Conservation (phyloP, 257 asterid species). For the Lycium ferocissimum region DNA sequence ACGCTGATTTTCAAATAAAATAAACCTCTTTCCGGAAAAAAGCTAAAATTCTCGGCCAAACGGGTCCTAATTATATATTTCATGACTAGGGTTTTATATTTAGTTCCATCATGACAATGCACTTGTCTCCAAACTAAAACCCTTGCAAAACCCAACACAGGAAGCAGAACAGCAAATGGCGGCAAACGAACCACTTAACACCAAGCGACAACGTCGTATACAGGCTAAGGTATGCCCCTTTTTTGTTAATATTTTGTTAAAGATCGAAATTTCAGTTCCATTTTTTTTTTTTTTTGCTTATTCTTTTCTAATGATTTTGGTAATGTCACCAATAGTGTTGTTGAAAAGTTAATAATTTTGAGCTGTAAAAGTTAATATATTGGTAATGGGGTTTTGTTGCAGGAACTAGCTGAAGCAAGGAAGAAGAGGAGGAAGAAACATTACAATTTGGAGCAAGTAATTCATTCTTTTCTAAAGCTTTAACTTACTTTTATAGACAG, state of each 20-base stretch:
- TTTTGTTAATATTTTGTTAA: too few relatives aligned
- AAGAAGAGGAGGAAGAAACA: constrained; percentile 91
- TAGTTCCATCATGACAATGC: too few relatives aligned
- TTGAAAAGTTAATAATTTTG: neutral
- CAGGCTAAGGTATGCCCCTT: constrained; percentile 64
- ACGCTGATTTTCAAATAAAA: too few relatives aligned
- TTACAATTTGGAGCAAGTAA: constrained; percentile 83
- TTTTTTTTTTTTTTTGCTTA: neutral
- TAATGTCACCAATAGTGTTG: neutral
- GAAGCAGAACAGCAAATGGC: constrained; percentile 69
- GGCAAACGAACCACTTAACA: constrained; percentile 53
- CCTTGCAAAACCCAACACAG: constrained; percentile 37
- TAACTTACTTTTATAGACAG: constrained; percentile 5
- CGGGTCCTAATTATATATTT: too few relatives aligned
- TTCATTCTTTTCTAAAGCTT: constrained; percentile 26
- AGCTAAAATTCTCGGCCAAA: too few relatives aligned
- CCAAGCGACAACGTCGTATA: constrained; percentile 63
- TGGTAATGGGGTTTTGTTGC: constrained; percentile 29
- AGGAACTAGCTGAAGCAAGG: constrained; percentile 89
- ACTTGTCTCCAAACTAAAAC: neutral
- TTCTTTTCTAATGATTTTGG: neutral
- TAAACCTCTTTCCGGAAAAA: too few relatives aligned
- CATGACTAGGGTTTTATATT: too few relatives aligned
- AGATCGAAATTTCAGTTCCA: neutral
- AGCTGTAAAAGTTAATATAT: neutral